Evolutionary conservation across 2,329 filamentous ascomycete genomes (phyloP).

Genomic region (Alternaria infectoria): DNA sequence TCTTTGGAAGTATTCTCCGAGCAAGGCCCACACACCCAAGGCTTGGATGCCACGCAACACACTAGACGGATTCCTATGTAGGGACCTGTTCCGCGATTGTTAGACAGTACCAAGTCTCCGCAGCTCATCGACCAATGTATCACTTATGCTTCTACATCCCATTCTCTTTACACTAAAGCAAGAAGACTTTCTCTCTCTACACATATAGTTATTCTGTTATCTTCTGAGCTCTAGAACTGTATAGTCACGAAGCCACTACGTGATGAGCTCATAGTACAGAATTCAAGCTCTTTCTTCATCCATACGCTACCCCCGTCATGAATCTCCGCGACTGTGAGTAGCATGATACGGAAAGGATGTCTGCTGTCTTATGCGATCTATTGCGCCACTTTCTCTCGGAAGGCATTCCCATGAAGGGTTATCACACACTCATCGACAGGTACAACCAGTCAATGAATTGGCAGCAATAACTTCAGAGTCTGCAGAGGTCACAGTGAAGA

Average conservation of each 20-base stretch:
- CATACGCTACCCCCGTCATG: neutral
- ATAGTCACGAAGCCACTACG: neutral
- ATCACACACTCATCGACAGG: neutral
- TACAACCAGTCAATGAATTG: neutral
- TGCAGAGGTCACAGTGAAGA: neutral
- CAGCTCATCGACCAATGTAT: neutral
- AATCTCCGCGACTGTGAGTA: neutral
- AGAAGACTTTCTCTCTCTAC: neutral
- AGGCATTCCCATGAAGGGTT: neutral
- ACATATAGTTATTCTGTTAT: neutral
- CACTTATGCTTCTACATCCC: neutral
- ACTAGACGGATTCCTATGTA: neutral
- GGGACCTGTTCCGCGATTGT: neutral
- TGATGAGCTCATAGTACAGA: neutral
- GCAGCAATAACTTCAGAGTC: neutral
- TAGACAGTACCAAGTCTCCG: neutral
- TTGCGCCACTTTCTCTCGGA: neutral
- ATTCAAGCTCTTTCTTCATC: neutral
- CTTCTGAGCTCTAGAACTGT: neutral
- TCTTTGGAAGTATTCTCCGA: neutral
- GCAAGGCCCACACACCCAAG: neutral
- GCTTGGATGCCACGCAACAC: neutral
- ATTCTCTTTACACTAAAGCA: neutral
- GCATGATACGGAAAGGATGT: neutral
- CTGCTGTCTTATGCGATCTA: neutral